Percentiles rank a stretch among this genome's conserved stretches.
Conservation (phyloP, 441 rosid genomes). For the Erodium trifolium region DNA sequence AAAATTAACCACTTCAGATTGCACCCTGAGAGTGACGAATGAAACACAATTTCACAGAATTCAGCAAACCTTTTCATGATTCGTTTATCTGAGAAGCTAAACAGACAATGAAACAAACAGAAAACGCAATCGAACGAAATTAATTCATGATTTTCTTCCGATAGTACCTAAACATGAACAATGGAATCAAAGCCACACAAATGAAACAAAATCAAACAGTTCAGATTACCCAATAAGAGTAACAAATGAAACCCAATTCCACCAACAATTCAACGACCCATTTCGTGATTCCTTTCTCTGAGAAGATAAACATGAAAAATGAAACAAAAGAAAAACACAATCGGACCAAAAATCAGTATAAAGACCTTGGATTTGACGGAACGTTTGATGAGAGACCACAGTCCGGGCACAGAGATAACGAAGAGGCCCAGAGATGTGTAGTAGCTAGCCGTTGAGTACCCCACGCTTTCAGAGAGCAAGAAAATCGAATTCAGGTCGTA, state of each 20-base stretch:
- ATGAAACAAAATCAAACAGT: no score
- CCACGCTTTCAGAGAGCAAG: conserved; percentile 44
- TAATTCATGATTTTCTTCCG: background rate
- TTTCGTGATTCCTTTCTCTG: background rate
- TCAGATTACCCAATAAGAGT: background rate
- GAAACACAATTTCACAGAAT: background rate
- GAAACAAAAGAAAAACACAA: background rate
- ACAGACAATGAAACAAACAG: no score
- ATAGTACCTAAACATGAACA: background rate
- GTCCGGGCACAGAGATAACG: conserved; percentile 87
- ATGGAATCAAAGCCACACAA: background rate
- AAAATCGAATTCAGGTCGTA: conserved; percentile 32
- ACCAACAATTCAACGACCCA: background rate
- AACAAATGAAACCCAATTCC: background rate
- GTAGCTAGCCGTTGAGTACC: conserved; percentile 82
- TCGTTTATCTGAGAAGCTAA: no score
- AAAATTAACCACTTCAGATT: no score
- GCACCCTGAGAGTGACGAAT: background rate
- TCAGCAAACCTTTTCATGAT: background rate
- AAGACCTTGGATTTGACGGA: conserved; percentile 91
- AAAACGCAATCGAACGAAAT: no score
- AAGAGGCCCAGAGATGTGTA: conserved; percentile 87
- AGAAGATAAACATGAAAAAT: background rate
- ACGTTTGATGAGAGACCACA: conserved; percentile 96
- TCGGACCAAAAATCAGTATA: background rate